phyloP scores from a whole-genome alignment of 345 rosid genomes.

The Salix udensis region DNA sequence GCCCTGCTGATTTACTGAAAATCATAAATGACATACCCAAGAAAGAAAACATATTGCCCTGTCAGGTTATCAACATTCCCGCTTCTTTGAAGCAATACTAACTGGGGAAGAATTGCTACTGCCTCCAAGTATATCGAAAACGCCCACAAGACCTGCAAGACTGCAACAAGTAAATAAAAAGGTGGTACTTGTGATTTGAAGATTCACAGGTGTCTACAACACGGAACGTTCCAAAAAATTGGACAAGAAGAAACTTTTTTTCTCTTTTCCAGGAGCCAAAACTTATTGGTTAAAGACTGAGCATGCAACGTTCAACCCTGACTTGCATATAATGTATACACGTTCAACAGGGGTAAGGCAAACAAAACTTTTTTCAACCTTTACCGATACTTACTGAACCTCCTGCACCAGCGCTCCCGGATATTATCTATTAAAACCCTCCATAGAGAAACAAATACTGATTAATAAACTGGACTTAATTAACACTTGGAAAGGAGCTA shows the following conservation, averaged over 20 bases:
- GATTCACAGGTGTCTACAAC: not conserved
- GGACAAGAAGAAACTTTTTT: not conserved
- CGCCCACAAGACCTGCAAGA: conserved; percentile 74
- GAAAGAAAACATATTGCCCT: conserved; percentile 89
- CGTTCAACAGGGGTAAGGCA: no score
- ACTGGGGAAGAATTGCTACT: conserved; percentile 88
- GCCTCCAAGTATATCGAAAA: conserved; percentile 95
- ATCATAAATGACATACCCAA: conserved; percentile 57
- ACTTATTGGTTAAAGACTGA: no score
- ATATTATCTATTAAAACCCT: no score
- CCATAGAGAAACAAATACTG: no score
- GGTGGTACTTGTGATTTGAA: not conserved
- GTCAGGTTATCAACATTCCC: conserved; percentile 96
- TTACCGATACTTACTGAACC: no score
- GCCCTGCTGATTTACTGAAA: not conserved
- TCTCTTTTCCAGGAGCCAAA: no score
- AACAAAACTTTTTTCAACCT: no score
- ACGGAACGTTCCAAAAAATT: not conserved
- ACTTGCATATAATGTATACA: no score
- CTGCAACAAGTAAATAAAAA: not conserved
- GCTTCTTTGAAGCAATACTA: conserved; percentile 83
- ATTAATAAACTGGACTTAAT: no score
- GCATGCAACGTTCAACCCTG: no score
- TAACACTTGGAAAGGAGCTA: no score
- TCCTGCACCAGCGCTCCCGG: no score